Base-by-base conservation (phyloP, 116 monocot species). In the Posidonia oceanica region DNA sequence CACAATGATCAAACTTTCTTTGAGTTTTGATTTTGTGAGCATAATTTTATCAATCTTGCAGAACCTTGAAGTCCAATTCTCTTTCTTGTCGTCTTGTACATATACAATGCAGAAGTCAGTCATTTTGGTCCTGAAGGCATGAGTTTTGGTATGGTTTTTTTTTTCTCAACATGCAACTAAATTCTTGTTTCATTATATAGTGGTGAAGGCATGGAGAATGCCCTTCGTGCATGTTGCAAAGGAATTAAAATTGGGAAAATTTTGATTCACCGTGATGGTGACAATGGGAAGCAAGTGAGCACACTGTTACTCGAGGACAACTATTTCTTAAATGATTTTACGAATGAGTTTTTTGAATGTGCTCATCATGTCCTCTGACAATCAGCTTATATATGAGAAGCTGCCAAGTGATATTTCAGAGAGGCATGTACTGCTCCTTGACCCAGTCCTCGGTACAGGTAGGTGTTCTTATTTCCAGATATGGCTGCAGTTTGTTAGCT, bases 131-230 rank as follows among this genome's bases (percentile, higher is more conserved):
- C 29, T 0, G 1, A 29, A 29, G 29, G 29, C 29, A 29, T 29
- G 29, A 29, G 18, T 67, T 20, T 4, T 51, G 20, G 51, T 36
- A 51, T n/a, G 36, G 66, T n/a, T 8, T 58, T 62, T 54, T n/a
- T 48, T 48, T 7, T 1, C 48, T 48, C 48, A 21, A 44, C 37
- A 61, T 5, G 4, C 14, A 68, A 51, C 20, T 53, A 29, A 52
- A 52, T 53, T 22, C 66, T 70, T n/a, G 72, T 52, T 53, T 68
- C 0, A 6, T 68, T 52, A 53, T 53, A 14, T 54, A 96, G 91
- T 83, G 91, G 96, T 65, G 96, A 96, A 85, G 91, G 96, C 76
- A 96, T 96, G 96, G 96, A 96, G 70, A 96, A 96, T 79, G 96
- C 96, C 1, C 70, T 96, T 59, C 86, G 96, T 68, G 96, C 96